Evolutionary conservation across 805 yeast species (phyloP), one percentile per base, ranked within the genome.

Genomic region (Candida glaebosa): DNA sequence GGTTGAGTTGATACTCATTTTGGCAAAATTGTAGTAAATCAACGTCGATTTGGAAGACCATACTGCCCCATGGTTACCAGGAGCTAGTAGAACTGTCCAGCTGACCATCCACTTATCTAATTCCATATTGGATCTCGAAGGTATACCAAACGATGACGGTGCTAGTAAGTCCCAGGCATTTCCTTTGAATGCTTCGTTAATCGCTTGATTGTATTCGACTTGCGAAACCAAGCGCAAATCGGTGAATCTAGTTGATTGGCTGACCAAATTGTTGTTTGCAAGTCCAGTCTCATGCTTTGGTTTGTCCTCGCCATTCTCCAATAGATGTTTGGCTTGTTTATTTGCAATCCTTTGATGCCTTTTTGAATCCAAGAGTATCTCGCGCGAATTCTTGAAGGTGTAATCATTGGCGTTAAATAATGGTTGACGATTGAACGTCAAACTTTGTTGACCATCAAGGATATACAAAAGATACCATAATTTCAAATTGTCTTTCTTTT

Each of bases 81-180:
- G 84, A 3, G 84, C 76, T 16, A 82, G 60, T 31, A 82, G 58
- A 8, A 83, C 85, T 0, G 89, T 80, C 89, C 89, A 82, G 16
- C 82, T 81, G 3, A 82, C 86, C 87, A 82, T 82, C 89, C 89
- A 82, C 57, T 76, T 80, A 52, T 82, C 89, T 28, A 82, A 60
- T 43, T 81, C 86, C 42, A 82, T 58, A 53, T 82, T 82, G 5
- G 81, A 73, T 48, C 75, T 77, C 54, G 84, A 82, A 0, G 87
- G 87, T 7, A 82, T 69, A 0, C 89, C 89, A 55, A 82, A 76
- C 1, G 77, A 64, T 2, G 79, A 65, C 0, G 87, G 87, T 0
- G 77, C 65, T 31, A 82, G 57, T 16, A 79, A 55, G 41, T 75
- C 81, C 84, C 85, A 78, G 0, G 82, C 80, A 46, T 75, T 68